A percentile compares a stretch with the other conserved stretches of the same genome.
These are phyloP conservation scores for Pseudogymnoascus sp. DNA, from an alignment of 2,329 filamentous ascomycete genomes.

Conservation along the genomic window DNA sequence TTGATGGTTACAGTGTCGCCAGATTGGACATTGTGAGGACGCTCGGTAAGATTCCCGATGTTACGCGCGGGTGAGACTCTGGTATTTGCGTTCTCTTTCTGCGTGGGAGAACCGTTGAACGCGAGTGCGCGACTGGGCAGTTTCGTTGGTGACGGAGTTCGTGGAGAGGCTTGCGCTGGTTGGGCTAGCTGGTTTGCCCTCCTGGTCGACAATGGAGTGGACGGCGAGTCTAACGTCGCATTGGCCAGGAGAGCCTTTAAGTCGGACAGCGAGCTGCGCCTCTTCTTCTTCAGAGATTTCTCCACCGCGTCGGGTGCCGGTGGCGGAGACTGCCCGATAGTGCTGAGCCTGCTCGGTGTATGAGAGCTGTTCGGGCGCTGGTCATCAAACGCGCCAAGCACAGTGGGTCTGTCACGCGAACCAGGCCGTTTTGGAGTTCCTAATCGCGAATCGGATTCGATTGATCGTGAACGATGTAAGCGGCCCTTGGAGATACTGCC, in stretches of 20 bases:
- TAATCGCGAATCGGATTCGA: conserved; percentile 54
- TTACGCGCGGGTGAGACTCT: conserved; percentile 17
- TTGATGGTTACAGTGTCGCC: conserved; percentile 22
- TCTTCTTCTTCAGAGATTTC: conserved; percentile 61
- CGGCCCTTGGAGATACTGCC: conserved; percentile 61
- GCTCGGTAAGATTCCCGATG: conserved; percentile 25
- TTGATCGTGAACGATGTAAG: conserved; percentile 66
- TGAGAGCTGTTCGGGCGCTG: conserved; percentile 50
- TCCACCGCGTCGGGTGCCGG: conserved; percentile 34
- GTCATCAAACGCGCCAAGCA: conserved; percentile 58
- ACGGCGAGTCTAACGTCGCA: conserved; percentile 43
- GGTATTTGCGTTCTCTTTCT: conserved; percentile 23
- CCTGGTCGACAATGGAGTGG: conserved; percentile 24
- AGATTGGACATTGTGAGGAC: conserved; percentile 26
- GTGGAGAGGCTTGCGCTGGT: conserved; percentile 25
- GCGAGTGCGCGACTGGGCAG: not conserved
- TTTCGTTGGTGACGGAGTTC: conserved; percentile 27
- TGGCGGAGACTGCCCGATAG: conserved; percentile 28
- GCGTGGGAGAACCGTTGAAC: conserved; percentile 20
- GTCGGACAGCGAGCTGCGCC: conserved; percentile 87
- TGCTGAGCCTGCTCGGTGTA: conserved; percentile 29
- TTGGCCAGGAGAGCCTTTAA: conserved; percentile 62
- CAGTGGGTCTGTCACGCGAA: conserved; percentile 53
- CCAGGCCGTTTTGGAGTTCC: conserved; percentile 45
- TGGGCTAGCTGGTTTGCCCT: conserved; percentile 15